A percentile compares a stretch with the other conserved stretches of the same genome.
phyloP scores from a whole-genome alignment of 2,329 filamentous ascomycete species.

The Diaporthe aspalathi region DNA sequence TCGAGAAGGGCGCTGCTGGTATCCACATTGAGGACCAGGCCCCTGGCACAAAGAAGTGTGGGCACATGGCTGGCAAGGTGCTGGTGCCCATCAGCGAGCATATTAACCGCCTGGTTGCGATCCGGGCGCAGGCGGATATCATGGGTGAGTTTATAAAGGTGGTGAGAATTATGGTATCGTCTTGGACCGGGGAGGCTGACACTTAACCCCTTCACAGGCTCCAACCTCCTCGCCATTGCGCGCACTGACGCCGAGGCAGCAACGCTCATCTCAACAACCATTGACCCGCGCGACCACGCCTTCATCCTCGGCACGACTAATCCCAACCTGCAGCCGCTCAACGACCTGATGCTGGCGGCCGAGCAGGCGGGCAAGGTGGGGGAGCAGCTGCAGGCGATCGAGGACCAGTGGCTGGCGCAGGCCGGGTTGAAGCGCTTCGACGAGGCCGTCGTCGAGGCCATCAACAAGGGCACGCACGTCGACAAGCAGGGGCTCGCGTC shows the following conservation, averaged over 20 bases:
- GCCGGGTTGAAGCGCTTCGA: conserved; percentile 89
- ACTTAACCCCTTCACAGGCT: conserved; percentile 58
- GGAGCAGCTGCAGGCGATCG: conserved; percentile 85
- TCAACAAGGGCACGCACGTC: conserved; percentile 73
- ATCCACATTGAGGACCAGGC: conserved; percentile 99
- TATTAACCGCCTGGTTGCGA: conserved; percentile 96
- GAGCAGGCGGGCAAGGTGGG: conserved; percentile 86
- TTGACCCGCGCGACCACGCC: conserved; percentile 93
- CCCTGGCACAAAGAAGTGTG: conserved; percentile 98
- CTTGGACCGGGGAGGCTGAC: neutral
- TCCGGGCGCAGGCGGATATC: conserved; percentile 97
- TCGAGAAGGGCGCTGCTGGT: conserved; percentile 95
- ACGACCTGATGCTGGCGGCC: conserved; percentile 90
- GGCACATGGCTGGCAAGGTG: conserved; percentile 99
- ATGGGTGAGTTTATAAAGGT: conserved; percentile 73
- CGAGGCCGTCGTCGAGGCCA: conserved; percentile 86
- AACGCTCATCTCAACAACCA: conserved; percentile 95
- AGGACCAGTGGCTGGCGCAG: conserved; percentile 86
- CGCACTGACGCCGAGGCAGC: conserved; percentile 98
- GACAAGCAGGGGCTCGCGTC: conserved; percentile 77
- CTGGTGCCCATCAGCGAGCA: conserved; percentile 97
- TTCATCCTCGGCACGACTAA: conserved; percentile 95
- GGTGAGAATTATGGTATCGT: neutral
- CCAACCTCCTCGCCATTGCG: conserved; percentile 89
- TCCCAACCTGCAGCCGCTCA: conserved; percentile 82